Conservation (phyloP, 345 rosid genomes). For the Populus pruinosa region DNA sequence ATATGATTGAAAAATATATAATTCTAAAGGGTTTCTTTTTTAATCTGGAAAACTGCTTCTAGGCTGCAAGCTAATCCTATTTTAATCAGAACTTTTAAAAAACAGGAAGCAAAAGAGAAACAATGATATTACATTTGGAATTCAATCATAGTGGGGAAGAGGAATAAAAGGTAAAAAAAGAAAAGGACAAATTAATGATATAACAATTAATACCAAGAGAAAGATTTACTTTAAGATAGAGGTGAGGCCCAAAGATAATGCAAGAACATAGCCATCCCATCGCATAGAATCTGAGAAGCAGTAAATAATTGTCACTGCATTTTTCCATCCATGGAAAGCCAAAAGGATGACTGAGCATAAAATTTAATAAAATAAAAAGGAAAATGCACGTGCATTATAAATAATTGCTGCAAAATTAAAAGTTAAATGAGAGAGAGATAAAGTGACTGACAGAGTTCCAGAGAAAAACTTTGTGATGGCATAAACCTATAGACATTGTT, state of each 20-base stretch:
- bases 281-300: conserved; percentile 54
- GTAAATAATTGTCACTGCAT: conserved; percentile 1
- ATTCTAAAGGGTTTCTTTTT: not conserved
- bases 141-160: not conserved
- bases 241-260: conserved; percentile 62
- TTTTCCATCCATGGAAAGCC: not conserved
- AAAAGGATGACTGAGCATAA: not conserved
- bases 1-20: too few species aligned
- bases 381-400: not conserved
- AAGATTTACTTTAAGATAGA: conserved; percentile 66
- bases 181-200: not conserved
- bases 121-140: not conserved
- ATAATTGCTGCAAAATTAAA: too few species aligned
- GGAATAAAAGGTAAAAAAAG: not conserved
- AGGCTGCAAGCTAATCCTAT: not conserved
- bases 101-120: not conserved
- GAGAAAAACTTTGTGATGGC: too few species aligned
- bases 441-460: too few species aligned
- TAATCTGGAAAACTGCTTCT: not conserved
- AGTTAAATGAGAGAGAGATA: too few species aligned
- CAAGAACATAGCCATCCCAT: conserved; percentile 61
- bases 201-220: not conserved
- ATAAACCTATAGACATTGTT: not conserved
- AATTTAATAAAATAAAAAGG: not conserved
- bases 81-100: not conserved